Evolutionary conservation across 2,329 filamentous ascomycete genomes (phyloP).

Genomic region (Emmonsiellopsis sp.): DNA sequence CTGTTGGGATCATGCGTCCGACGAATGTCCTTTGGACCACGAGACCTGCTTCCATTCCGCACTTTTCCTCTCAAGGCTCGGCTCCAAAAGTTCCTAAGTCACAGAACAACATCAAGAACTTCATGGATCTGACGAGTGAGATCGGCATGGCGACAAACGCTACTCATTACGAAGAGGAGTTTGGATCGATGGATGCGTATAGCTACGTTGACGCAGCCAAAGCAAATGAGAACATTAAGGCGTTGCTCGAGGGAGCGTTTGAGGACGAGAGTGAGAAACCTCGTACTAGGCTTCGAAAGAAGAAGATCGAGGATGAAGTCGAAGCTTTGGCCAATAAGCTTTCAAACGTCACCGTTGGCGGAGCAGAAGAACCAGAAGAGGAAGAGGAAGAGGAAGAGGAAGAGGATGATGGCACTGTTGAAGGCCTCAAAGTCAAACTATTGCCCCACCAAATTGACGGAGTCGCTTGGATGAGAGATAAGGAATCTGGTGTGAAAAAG

Average conservation of each 20-base stretch:
- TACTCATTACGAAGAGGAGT: conserved; percentile 39
- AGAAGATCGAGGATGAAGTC: conserved; percentile 30
- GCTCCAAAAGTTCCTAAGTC: conserved; percentile 31
- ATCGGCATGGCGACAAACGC: conserved; percentile 41
- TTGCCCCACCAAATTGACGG: conserved; percentile 92
- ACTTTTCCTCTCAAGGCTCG: conserved; percentile 37
- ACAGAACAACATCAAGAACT: conserved; percentile 35
- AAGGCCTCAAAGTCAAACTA: conserved; percentile 78
- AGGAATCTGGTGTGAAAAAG: conserved; percentile 79
- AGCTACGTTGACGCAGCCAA: conserved; percentile 41
- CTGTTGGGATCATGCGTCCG: conserved; percentile 41
- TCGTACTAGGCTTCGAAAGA: conserved; percentile 29
- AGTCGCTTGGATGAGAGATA: conserved; percentile 88
- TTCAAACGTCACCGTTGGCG: neutral
- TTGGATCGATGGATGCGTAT: conserved; percentile 47
- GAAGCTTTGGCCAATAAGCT: conserved; percentile 37
- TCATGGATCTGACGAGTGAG: conserved; percentile 42
- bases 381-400: conserved; percentile 43
- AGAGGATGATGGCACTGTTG: conserved; percentile 55
- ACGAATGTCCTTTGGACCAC: conserved; percentile 40
- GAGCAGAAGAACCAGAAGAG: conserved; percentile 19
- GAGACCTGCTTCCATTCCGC: conserved; percentile 41
- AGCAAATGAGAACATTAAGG: conserved; percentile 45
- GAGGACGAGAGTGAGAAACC: conserved; percentile 41
- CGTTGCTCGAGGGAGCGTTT: conserved; percentile 42